phyloP scores from a whole-genome alignment of 768 basidiomycete genomes.

The Agrocybe praecox region DNA sequence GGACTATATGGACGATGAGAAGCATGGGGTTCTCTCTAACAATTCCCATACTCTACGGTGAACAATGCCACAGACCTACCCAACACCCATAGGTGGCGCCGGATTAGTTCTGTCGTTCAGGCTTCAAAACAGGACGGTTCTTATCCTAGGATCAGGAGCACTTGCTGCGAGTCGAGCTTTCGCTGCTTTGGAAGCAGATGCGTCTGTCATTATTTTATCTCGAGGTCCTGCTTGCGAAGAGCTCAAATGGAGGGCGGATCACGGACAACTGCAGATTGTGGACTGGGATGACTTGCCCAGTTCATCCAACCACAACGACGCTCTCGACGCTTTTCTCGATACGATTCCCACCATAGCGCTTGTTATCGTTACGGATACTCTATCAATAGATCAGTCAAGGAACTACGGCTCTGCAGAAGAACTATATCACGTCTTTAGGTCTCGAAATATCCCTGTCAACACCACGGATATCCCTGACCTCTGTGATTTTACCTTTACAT shows the following conservation, averaged over 20 bases:
- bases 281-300: conserved; percentile 52
- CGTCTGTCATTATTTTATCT: conserved; percentile 65
- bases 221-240: conserved; percentile 70
- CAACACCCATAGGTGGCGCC: conserved; percentile 47
- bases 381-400: conserved; percentile 46
- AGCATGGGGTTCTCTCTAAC: not conserved
- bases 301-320: conserved; percentile 40
- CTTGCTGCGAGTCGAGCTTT: conserved; percentile 88
- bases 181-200: conserved; percentile 79
- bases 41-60: not conserved
- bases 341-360: conserved; percentile 38
- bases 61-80: conserved; percentile 16
- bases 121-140: conserved; percentile 49
- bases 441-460: conserved; percentile 74
- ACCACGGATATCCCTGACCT: conserved; percentile 85
- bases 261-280: conserved; percentile 57
- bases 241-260: conserved; percentile 60
- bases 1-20: not conserved
- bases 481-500: conserved; percentile 88
- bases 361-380: conserved; percentile 83
- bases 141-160: conserved; percentile 78
- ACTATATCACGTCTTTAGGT: conserved; percentile 57
- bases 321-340: conserved; percentile 51
- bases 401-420: conserved; percentile 53
- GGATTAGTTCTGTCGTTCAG: conserved; percentile 82